Evolutionary conservation across 257 asterid genomes (phyloP).

Genomic region (Linaria vulgaris): DNA sequence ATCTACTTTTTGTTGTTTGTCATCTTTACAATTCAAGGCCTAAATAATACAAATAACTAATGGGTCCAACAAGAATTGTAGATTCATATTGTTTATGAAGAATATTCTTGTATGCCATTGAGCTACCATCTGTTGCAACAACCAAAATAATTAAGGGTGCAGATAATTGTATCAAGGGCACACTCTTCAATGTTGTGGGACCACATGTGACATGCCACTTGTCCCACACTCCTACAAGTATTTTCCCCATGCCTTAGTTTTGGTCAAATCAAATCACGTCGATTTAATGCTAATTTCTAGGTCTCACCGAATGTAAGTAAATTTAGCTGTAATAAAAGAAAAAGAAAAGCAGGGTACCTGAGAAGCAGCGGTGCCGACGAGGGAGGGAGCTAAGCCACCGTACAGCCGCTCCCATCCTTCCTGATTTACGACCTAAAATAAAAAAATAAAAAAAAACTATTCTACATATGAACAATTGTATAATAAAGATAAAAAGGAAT

Average conservation of each 20-base stretch:
- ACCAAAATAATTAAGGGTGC: constrained; percentile 28
- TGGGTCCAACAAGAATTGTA: background rate
- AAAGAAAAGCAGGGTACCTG: constrained; percentile 59
- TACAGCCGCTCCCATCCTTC: constrained; percentile 95
- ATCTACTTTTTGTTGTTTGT: background rate
- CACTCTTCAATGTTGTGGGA: constrained; percentile 45
- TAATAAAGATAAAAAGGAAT: background rate
- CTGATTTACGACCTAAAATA: constrained; percentile 66
- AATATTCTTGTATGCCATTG: constrained; percentile 20
- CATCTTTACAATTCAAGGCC: background rate
- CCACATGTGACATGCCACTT: constrained; percentile 35
- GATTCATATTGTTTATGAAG: background rate
- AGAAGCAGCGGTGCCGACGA: constrained; percentile 90
- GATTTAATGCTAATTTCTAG: constrained; percentile 15
- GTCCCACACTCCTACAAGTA: too few species aligned
- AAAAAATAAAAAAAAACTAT: constrained; percentile 19
- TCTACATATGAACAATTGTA: background rate
- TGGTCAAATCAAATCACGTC: background rate
- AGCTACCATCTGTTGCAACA: constrained; percentile 18
- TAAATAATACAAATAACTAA: background rate
- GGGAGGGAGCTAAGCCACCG: constrained; percentile 87
- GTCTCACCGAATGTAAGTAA: too few species aligned
- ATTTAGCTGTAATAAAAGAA: background rate
- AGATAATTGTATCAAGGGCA: constrained; percentile 38
- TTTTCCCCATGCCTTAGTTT: too few species aligned